A percentile compares a stretch with the other conserved stretches of the same genome.
Conservation (phyloP, 305 asterid genomes). For the Fraxinus paxiana region DNA sequence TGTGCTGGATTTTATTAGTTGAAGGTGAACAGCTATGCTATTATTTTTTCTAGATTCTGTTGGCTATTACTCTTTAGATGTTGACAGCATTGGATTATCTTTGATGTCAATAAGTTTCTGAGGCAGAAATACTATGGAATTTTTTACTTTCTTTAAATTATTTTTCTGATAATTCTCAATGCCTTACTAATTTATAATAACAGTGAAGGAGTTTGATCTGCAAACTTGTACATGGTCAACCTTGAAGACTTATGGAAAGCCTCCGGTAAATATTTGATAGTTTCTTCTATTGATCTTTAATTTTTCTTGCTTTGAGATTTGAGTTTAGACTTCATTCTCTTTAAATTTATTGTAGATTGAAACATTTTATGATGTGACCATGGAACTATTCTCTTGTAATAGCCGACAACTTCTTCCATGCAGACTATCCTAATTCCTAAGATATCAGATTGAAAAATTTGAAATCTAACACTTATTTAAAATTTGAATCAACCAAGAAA, state of each 20-base stretch:
- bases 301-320: conserved; percentile 5
- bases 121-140: neutral
- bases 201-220: conserved; percentile 91
- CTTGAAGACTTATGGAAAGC: conserved; percentile 93
- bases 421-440: neutral
- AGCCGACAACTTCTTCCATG: conserved; percentile 3
- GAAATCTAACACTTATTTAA: neutral
- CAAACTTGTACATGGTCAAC: conserved; percentile 75
- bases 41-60: conserved; percentile 12
- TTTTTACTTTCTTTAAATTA: conserved; percentile 8
- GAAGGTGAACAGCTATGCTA: conserved; percentile 9
- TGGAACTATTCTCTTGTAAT: conserved; percentile 4
- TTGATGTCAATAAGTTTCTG: neutral
- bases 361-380: neutral
- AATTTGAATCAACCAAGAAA: neutral
- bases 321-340: neutral
- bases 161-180: conserved; percentile 28
- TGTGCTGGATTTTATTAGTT: conserved; percentile 1
- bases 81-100: neutral
- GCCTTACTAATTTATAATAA: conserved; percentile 24
- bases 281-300: conserved; percentile 17
- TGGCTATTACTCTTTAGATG: neutral
- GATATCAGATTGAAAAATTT: neutral
- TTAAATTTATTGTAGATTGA: conserved; percentile 14
- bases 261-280: conserved; percentile 59